Evolutionary conservation across 305 asterid genomes (phyloP).

Genomic region (Fraxinus platypoda): DNA sequence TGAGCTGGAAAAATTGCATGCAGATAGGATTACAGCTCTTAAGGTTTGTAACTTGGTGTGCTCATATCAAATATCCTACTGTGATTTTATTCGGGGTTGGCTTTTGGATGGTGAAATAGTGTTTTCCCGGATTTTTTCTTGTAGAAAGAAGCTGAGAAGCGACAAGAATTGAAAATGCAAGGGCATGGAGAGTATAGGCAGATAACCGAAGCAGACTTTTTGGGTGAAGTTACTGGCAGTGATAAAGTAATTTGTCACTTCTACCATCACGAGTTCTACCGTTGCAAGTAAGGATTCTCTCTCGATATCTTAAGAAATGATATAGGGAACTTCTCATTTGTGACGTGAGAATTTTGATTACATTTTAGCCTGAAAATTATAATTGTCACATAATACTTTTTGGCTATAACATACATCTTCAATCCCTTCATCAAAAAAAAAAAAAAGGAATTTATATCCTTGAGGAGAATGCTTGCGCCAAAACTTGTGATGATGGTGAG

Average conservation of each 20-base stretch:
- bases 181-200: constrained; percentile 98
- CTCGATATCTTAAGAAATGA: neutral
- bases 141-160: constrained; percentile 96
- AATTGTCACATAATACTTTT: neutral
- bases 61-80: neutral
- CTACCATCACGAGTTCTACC: constrained; percentile 93
- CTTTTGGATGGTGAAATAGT: constrained; percentile 13
- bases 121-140: neutral
- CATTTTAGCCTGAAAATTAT: neutral
- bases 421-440: neutral
- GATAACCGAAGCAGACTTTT: constrained; percentile 85
- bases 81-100: constrained; percentile 3
- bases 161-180: constrained; percentile 66
- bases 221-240: constrained; percentile 88
- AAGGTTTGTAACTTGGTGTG: constrained; percentile 53
- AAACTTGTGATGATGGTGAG: neutral
- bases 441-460: neutral
- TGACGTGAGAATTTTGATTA: neutral
- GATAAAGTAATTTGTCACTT: constrained; percentile 86
- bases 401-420: neutral
- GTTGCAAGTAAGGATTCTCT: constrained; percentile 75
- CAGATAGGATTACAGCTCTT: constrained; percentile 90
- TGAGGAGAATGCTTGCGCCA: neutral
- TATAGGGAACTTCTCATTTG: neutral
- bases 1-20: constrained; percentile 95